Evolutionary conservation across 176 grass and related monocot species (phyloP).

Genomic region (Carex parvula): DNA sequence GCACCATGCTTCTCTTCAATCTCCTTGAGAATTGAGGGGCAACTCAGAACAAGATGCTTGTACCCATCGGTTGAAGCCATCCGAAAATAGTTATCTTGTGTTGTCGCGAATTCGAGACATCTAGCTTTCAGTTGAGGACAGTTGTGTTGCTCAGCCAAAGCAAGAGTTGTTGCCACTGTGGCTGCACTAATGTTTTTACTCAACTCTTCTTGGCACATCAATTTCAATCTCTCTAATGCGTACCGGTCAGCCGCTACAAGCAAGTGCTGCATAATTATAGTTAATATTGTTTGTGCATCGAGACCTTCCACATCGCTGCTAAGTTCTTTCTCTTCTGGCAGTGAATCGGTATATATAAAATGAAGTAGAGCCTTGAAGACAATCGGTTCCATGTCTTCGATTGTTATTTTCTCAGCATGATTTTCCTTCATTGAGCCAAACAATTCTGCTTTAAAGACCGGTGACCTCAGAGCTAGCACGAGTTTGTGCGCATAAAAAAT

Average conservation of each 20-base stretch:
- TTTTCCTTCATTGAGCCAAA: constrained; percentile 25
- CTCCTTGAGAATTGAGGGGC: constrained; percentile 32
- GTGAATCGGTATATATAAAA: constrained; percentile 44
- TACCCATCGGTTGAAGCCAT: constrained; percentile 28
- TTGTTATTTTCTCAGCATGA: constrained; percentile 5
- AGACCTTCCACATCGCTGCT: neutral
- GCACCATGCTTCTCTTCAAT: neutral
- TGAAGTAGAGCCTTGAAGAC: constrained; percentile 34
- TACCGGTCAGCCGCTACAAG: constrained; percentile 41
- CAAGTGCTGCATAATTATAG: constrained; percentile 39
- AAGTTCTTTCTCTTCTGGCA: constrained; percentile 25
- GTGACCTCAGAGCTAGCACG: constrained; percentile 7
- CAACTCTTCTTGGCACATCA: constrained; percentile 32
- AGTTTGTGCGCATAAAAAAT: constrained; percentile 24
- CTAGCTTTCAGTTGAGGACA: constrained; percentile 31
- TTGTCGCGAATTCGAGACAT: constrained; percentile 34
- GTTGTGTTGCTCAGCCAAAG: constrained; percentile 37
- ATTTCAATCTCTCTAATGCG: constrained; percentile 34
- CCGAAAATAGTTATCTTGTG: constrained; percentile 12
- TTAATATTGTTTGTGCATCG: neutral
- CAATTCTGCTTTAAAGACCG: constrained; percentile 11
- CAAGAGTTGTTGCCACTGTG: constrained; percentile 36
- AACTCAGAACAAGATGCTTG: constrained; percentile 29
- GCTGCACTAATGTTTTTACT: constrained; percentile 4
- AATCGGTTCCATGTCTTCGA: constrained; percentile 19